Percentiles rank a stretch among this genome's conserved stretches.
phyloP scores from a whole-genome alignment of 805 yeast species.

The Candida nemodendra region DNA sequence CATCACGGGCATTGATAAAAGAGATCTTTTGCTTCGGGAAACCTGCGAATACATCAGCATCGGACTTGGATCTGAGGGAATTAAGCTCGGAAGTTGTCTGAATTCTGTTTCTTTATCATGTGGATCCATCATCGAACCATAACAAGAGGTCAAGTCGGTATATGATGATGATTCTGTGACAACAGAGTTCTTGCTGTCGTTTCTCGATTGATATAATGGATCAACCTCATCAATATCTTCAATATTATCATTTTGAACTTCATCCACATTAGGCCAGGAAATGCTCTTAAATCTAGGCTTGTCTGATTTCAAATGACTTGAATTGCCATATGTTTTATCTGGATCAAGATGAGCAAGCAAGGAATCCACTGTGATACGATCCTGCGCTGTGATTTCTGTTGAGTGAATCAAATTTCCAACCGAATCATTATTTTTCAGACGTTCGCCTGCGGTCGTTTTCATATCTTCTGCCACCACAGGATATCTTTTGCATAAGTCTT shows the following conservation, averaged over 20 bases:
- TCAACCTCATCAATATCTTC: conserved; percentile 12
- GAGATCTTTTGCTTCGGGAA: conserved; percentile 8
- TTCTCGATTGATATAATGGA: conserved; percentile 3
- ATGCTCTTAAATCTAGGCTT: conserved; percentile 18
- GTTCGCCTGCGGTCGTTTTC: conserved; percentile 55
- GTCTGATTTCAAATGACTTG: neutral
- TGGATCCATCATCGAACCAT: neutral
- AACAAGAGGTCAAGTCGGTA: neutral
- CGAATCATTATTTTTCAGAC: conserved; percentile 36
- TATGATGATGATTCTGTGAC: conserved; percentile 7
- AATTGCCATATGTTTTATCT: neutral
- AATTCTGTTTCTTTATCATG: neutral
- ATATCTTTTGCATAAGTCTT: conserved; percentile 53
- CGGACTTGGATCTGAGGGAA: neutral
- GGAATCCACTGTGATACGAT: conserved; percentile 20
- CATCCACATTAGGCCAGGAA: conserved; percentile 10
- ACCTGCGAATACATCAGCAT: conserved; percentile 2
- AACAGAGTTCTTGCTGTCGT: conserved; percentile 6
- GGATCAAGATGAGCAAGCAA: conserved; percentile 16
- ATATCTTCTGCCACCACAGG: conserved; percentile 61
- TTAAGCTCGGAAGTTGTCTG: neutral
- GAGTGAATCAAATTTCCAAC: conserved; percentile 24
- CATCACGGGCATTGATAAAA: conserved; percentile 22
- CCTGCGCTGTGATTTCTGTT: conserved; percentile 20
- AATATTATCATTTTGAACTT: neutral